phyloP scores from a whole-genome alignment of 2,329 filamentous ascomycete genomes.

The Thyridium curvatum region DNA sequence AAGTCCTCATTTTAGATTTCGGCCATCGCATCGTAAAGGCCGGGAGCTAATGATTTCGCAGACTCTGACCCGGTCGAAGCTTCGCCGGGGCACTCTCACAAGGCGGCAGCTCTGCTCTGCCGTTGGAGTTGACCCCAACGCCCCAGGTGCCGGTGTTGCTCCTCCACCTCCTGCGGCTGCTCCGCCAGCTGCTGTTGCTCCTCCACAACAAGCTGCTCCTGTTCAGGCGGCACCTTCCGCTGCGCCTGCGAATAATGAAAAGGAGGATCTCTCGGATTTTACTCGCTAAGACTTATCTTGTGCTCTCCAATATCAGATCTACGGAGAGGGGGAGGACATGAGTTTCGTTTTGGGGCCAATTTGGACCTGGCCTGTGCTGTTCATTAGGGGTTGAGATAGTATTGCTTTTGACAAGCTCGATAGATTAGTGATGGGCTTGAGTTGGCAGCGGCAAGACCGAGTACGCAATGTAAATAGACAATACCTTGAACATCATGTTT shows the following conservation, averaged over 20 bases:
- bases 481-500: too few species aligned
- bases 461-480: too few species aligned
- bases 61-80: constrained; percentile 12
- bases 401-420: too few species aligned
- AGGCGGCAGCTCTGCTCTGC: constrained; percentile 16
- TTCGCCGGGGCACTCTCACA: constrained; percentile 11
- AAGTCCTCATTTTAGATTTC: not conserved
- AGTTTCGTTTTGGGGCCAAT: too few species aligned
- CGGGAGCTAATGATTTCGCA: too few species aligned
- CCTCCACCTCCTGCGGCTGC: constrained; percentile 2
- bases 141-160: not conserved
- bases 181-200: constrained; percentile 2
- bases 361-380: too few species aligned
- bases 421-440: too few species aligned
- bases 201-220: constrained; percentile 4
- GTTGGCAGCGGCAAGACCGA: too few species aligned
- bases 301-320: too few species aligned
- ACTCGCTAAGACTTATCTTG: constrained; percentile 10
- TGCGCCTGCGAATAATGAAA: not conserved
- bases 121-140: constrained; percentile 3
- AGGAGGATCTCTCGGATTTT: constrained; percentile 14
- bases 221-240: constrained; percentile 7
- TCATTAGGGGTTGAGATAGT: too few species aligned
- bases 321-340: too few species aligned
- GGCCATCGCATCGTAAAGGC: not conserved